Evolutionary conservation across 2,329 filamentous ascomycete species (phyloP).

Genomic region (Cryphonectria radicalis): DNA sequence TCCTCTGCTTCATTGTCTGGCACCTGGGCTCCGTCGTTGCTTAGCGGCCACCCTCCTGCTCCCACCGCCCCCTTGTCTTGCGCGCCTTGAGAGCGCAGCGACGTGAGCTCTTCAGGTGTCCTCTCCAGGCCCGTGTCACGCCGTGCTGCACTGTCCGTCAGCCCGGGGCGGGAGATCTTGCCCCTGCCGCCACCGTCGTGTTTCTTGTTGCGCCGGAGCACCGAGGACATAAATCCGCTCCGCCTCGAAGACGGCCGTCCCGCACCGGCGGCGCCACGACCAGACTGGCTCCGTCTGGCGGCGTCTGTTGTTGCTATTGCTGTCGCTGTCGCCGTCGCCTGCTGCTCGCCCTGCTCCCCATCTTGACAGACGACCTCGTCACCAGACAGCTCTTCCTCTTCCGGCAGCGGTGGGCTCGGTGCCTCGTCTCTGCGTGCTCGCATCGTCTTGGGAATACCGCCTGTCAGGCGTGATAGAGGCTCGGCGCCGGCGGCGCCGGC

Average conservation of each 20-base stretch:
- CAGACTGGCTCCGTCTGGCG: constrained; percentile 48
- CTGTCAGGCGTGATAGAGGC: background rate
- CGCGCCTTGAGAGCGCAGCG: constrained; percentile 44
- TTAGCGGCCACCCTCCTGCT: background rate
- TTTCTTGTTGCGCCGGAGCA: constrained; percentile 66
- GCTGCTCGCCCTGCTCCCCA: constrained; percentile 42
- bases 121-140: constrained; percentile 67
- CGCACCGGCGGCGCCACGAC: constrained; percentile 37
- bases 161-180: constrained; percentile 58
- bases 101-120: constrained; percentile 55
- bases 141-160: constrained; percentile 61
- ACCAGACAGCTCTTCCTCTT: constrained; percentile 56
- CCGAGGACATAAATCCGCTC: constrained; percentile 59
- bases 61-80: constrained; percentile 38
- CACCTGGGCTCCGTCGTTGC: background rate
- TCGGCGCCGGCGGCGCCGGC: constrained; percentile 38
- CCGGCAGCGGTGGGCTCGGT: constrained; percentile 44
- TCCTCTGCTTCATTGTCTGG: constrained; percentile 41
- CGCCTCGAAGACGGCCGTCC: constrained; percentile 33
- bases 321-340: constrained; percentile 4
- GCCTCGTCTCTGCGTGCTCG: background rate
- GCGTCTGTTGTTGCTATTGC: constrained; percentile 26
- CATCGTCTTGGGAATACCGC: background rate
- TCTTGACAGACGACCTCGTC: constrained; percentile 52
- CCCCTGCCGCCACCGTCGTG: constrained; percentile 51